These are phyloP conservation scores for Epicoccum nigrum DNA, from an alignment of 2,329 filamentous ascomycete genomes.

Conservation along the genomic window DNA sequence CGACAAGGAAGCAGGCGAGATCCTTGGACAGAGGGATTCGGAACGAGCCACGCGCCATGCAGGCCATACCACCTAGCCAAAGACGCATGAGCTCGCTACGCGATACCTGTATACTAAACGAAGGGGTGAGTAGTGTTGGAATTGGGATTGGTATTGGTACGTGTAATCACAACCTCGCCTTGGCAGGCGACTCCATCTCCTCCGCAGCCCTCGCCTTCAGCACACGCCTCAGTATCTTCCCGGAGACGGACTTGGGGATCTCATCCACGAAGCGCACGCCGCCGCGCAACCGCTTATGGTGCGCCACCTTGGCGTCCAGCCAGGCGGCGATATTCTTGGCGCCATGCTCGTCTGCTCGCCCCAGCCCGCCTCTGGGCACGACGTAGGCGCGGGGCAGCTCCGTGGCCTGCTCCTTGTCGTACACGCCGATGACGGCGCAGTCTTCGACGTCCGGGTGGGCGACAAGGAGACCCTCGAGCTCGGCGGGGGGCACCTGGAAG, in stretches of 20 bases:
- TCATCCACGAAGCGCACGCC: conserved; percentile 54
- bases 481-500: conserved; percentile 57
- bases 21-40: no score
- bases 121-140: no score
- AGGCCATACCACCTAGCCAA: no score
- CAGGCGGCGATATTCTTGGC: conserved; percentile 51
- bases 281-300: conserved; percentile 55
- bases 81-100: no score
- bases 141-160: no score
- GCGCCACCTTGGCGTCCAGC: conserved; percentile 52
- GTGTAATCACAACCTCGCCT: conserved; percentile 56
- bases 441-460: conserved; percentile 52
- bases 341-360: conserved; percentile 39
- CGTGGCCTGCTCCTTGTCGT: conserved; percentile 53
- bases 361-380: conserved; percentile 39
- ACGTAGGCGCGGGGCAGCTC: conserved; percentile 51
- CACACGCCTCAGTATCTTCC: conserved; percentile 55
- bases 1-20: no score
- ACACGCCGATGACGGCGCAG: conserved; percentile 52
- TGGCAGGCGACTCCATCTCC: conserved; percentile 43
- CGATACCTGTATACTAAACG: no score
- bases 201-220: conserved; percentile 52
- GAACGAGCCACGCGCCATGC: no score
- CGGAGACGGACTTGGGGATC: conserved; percentile 55
- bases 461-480: conserved; percentile 54